Percentiles rank a stretch among this genome's conserved stretches.
These are phyloP conservation scores for Debaryomyces tyrocola DNA, from an alignment of 805 yeast genomes.

Conservation along the genomic window DNA sequence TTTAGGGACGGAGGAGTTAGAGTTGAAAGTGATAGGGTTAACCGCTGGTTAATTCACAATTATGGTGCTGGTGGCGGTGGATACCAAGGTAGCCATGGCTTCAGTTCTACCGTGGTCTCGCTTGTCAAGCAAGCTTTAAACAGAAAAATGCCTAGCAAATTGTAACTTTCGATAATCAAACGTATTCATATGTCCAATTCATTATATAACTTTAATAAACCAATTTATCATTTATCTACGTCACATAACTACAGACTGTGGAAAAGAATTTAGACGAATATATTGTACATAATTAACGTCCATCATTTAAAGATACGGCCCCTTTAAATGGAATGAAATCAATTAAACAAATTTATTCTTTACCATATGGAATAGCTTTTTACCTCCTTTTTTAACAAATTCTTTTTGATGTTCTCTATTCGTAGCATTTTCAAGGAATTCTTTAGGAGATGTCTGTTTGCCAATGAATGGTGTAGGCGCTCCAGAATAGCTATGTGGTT, in stretches of 20 bases:
- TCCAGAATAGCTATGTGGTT: conserved; percentile 31
- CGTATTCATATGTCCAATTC: no score
- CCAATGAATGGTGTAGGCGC: conserved; percentile 33
- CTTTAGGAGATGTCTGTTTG: conserved; percentile 24
- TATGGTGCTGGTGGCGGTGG: conserved; percentile 81
- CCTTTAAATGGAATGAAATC: no score
- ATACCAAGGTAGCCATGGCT: conserved; percentile 70
- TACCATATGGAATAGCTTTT: conserved; percentile 19
- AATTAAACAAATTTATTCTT: conserved; percentile 13
- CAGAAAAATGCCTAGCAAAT: conserved; percentile 5
- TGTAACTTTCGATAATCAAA: neutral
- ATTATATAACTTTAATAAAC: neutral
- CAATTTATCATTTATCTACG: neutral
- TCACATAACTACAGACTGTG: no score
- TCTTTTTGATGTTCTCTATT: conserved; percentile 35
- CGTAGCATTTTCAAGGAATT: conserved; percentile 25
- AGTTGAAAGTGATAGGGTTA: conserved; percentile 27
- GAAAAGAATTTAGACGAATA: no score
- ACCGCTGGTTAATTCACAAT: conserved; percentile 52
- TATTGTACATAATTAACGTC: no score
- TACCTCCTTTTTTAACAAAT: conserved; percentile 29
- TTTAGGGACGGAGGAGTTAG: conserved; percentile 35
- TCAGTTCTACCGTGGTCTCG: conserved; percentile 47
- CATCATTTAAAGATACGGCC: no score
- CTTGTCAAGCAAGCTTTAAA: conserved; percentile 21